Evolutionary conservation across 2,329 filamentous ascomycete genomes (phyloP).

Genomic region (Dactylonectria estremocensis): DNA sequence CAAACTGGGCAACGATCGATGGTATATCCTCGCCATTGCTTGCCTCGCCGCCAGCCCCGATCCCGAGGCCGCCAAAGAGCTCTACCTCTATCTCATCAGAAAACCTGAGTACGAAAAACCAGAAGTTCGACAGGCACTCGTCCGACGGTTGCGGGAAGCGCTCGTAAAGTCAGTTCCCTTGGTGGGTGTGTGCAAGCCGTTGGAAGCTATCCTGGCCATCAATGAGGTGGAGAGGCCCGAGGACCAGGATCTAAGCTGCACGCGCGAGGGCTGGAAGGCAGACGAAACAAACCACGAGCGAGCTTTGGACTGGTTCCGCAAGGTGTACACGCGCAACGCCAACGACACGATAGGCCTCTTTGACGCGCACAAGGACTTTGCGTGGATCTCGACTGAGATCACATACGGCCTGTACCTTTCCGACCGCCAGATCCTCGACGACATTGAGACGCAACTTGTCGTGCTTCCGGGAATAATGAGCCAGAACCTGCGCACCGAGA

Average conservation of each 20-base stretch:
- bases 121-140: constrained; percentile 61
- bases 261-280: constrained; percentile 71
- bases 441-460: constrained; percentile 69
- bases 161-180: constrained; percentile 72
- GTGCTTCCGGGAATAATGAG: constrained; percentile 70
- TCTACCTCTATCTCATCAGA: constrained; percentile 50
- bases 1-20: constrained; percentile 34
- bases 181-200: constrained; percentile 74
- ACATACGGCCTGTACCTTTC: constrained; percentile 72
- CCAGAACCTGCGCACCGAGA: constrained; percentile 68
- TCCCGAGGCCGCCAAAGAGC: constrained; percentile 34
- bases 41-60: constrained; percentile 40
- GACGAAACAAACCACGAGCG: constrained; percentile 68
- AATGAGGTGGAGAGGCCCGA: constrained; percentile 64
- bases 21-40: constrained; percentile 40
- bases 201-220: constrained; percentile 73
- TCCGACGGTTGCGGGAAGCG: constrained; percentile 69
- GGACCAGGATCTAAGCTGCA: constrained; percentile 70
- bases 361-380: constrained; percentile 57
- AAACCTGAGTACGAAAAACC: constrained; percentile 60
- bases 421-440: constrained; percentile 68
- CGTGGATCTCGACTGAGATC: constrained; percentile 68
- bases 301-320: constrained; percentile 69
- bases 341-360: constrained; percentile 53
- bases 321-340: constrained; percentile 69